phyloP scores from a whole-genome alignment of 2,329 filamentous ascomycete genomes.

The Penicillium sp. region DNA sequence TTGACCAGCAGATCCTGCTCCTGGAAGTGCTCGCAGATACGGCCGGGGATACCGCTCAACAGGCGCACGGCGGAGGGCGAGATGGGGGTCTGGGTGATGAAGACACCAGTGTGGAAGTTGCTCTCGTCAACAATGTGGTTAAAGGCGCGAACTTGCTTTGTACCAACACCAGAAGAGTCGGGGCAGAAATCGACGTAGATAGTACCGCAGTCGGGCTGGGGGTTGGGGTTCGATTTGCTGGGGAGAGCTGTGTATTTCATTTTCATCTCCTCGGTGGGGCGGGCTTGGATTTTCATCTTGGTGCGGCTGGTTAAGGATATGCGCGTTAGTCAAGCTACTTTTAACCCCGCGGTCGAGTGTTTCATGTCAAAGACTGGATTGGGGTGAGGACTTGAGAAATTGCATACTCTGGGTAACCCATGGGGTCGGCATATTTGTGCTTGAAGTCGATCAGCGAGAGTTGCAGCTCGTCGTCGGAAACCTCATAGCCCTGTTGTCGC shows the following conservation, averaged over 20 bases:
- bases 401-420: conserved; percentile 74
- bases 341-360: not conserved
- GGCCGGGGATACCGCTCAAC: conserved; percentile 73
- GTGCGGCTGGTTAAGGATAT: conserved; percentile 60
- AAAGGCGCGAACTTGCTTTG: conserved; percentile 89
- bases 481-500: conserved; percentile 75
- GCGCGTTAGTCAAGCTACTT: conserved; percentile 9
- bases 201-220: conserved; percentile 73
- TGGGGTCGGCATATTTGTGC: conserved; percentile 66
- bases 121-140: conserved; percentile 77
- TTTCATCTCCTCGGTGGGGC: conserved; percentile 80
- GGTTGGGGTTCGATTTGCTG: conserved; percentile 68
- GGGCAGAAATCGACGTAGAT: conserved; percentile 92
- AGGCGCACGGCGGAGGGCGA: conserved; percentile 86
- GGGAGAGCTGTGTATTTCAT: conserved; percentile 75
- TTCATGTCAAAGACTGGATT: not conserved
- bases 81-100: conserved; percentile 79
- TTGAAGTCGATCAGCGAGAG: conserved; percentile 84
- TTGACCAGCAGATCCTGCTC: conserved; percentile 96
- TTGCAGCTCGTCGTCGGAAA: conserved; percentile 84
- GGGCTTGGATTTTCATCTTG: conserved; percentile 84
- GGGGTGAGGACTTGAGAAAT: conserved; percentile 1
- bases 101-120: conserved; percentile 86
- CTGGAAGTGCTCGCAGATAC: conserved; percentile 89
- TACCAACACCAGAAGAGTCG: conserved; percentile 72